Evolutionary conservation across 2,329 filamentous ascomycete species (phyloP), one percentile per base, ranked within the genome.

Genomic region (Tolypocladium tundrense): DNA sequence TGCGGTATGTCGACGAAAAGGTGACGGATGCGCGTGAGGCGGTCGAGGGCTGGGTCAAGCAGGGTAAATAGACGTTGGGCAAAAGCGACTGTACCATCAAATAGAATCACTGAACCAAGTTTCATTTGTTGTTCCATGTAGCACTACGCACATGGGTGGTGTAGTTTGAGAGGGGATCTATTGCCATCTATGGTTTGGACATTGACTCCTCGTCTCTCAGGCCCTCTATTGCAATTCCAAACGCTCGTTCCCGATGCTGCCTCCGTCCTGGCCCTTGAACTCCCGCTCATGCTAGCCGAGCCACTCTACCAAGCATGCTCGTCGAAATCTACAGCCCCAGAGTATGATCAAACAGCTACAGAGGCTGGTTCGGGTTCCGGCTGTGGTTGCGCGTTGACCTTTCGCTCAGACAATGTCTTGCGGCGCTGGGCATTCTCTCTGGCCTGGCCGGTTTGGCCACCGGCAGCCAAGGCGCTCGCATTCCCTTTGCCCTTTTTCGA

Each of bases 21-120:
- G 88, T 96, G 57, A 83, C 81, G 60, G 83, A 87, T 57, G 87
- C 84, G 59, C 83, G 91, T 66, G 87, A 92, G 74, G 81, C 82
- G 54, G 77, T 97, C 59, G 91, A 97, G 79, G 85, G 85, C 61
- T 94, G 92, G 91, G 90, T 97, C 57, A 90, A 85, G 79, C 92
- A 95, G 81, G 92, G 91, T 58, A 89, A 88, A 81, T 92, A 82
- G 60, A 64, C 56, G 35, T 56, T 59, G 53, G 57, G 45, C 56
- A 59, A 67, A 67, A 63, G 66, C 60, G 60, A 64, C 41, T 73
- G 72, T 74, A 74, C 62, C 61, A 73, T 67, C 64, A 72, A 60
- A 70, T 72, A 73, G 67, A 72, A 37, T n/a, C 62, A 64, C 63
- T 59, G 54, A 58, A 58, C 61, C 16, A 68, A 59, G 62, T 62